Conservation (phyloP, 768 basidiomycete species). For the Hortiboletus flavorubellus region DNA sequence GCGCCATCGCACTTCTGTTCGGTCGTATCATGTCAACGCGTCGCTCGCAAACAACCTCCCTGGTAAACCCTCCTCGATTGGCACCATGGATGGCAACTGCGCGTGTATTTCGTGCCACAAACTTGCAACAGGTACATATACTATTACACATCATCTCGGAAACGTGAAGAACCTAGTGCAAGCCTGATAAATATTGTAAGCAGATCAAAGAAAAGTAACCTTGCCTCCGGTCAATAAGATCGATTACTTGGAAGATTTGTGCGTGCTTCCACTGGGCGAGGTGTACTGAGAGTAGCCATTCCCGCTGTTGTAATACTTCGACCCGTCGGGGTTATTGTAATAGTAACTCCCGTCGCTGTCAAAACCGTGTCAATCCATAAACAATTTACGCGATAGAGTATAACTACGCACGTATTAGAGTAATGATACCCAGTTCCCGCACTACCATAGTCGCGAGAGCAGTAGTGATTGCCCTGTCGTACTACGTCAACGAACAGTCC, state of each 20-base stretch:
- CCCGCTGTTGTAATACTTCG: conserved; percentile 56
- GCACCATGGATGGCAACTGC: too few relatives aligned
- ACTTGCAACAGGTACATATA: neutral
- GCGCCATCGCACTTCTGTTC: too few relatives aligned
- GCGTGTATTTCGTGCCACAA: neutral
- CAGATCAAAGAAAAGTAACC: neutral
- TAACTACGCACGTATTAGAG: conserved; percentile 47
- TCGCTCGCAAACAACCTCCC: too few relatives aligned
- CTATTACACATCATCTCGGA: neutral
- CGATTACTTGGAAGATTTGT: conserved; percentile 32
- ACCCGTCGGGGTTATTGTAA: conserved; percentile 58
- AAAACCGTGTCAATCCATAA: neutral
- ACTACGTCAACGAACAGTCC: neutral
- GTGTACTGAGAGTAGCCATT: conserved; percentile 50
- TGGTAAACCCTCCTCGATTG: too few relatives aligned
- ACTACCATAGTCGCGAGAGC: conserved; percentile 45
- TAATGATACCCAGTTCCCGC: conserved; percentile 55
- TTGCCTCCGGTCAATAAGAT: neutral
- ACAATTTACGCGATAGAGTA: neutral
- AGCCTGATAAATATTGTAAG: neutral
- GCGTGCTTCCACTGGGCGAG: conserved; percentile 35
- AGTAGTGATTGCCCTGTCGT: conserved; percentile 59
- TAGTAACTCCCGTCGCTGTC: conserved; percentile 57
- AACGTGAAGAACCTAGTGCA: neutral
- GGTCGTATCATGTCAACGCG: too few relatives aligned